Evolutionary conservation across 2,329 filamentous ascomycete species (phyloP).

Genomic region (Alternaria sp.): DNA sequence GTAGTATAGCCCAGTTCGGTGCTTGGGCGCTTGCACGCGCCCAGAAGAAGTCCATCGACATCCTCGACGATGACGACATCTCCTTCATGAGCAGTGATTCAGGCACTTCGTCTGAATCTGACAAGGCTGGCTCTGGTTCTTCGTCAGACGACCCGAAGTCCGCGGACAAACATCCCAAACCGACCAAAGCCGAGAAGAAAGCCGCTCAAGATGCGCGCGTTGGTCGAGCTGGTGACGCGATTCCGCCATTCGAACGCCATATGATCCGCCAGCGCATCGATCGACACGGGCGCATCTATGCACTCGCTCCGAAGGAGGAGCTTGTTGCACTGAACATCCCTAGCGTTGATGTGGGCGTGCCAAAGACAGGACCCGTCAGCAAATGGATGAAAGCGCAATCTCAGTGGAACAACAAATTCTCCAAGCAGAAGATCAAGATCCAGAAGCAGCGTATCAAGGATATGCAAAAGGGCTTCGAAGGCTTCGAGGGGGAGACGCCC

Average conservation of each 20-base stretch:
- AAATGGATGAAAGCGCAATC: constrained; percentile 82
- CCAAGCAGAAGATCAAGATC: constrained; percentile 71
- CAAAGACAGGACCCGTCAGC: constrained; percentile 78
- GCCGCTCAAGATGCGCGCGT: constrained; percentile 52
- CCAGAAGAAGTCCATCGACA: constrained; percentile 80
- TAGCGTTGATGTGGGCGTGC: constrained; percentile 72
- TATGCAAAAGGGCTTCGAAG: constrained; percentile 72
- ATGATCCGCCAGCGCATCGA: constrained; percentile 94
- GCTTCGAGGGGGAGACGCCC: constrained; percentile 75
- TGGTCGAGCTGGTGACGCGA: constrained; percentile 83
- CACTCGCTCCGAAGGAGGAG: constrained; percentile 68
- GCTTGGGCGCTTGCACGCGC: constrained; percentile 88
- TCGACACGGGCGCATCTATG: constrained; percentile 74
- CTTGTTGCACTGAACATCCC: constrained; percentile 71
- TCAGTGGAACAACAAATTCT: constrained; percentile 76
- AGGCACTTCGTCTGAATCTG: constrained; percentile 20
- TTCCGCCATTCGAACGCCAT: constrained; percentile 79
- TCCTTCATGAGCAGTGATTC: constrained; percentile 73
- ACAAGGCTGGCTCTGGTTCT: constrained; percentile 20
- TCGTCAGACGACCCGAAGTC: constrained; percentile 34
- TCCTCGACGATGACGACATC: constrained; percentile 77
- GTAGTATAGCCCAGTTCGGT: constrained; percentile 89
- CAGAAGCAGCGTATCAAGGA: constrained; percentile 77
- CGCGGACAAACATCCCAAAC: constrained; percentile 16
- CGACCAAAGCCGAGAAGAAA: constrained; percentile 22